Base-by-base conservation (phyloP, 768 basidiomycete genomes). In the Boletus fagicola region DNA sequence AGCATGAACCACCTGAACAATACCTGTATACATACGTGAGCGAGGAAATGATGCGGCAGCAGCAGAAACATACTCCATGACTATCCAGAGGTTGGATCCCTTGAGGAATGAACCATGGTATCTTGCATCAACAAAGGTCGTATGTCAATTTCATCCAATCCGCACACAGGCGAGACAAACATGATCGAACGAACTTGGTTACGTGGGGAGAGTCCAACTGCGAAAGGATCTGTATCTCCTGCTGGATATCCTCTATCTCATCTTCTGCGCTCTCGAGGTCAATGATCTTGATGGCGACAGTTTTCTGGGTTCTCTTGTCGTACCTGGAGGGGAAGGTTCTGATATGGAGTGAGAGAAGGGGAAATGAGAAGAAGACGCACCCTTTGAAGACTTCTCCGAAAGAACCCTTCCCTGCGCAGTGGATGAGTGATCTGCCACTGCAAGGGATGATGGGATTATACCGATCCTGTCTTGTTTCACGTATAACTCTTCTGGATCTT, bases 341-440 rank as follows among this genome's bases (percentile, higher is more conserved):
- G 49, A 60, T 38, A 4, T 24, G 39, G 51, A 59, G 61, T 49
- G 57, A 57, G 52, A 58, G 50, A 38, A 30, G 40, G 53, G 46
- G 56, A 53, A 30, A 49, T 8, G 55, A 39, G 40, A 51, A 62
- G 39, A 48, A 53, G 46, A 67, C 81, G 54, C 56, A 94, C 94
- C 95, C 97, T 76, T 98, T 98, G 79, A 91, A 98, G n/a, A 98
- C 95, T 74, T 98, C 97, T 68, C 96, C 97, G 68, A 99, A 98
- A 6, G 95, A 98, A 33, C 96, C 96, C 74, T 99, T 98, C 60
- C 95, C 96, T 97, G 61, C 24, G 51, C 30, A 46, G 40, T 47
- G 48, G 11, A 39, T 72, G 58, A 67, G 64, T 47, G 35, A 50
- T 55, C 49, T 59, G 61, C n/a, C 54, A 58, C n/a, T 35, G 48